phyloP scores from a whole-genome alignment of 495 filamentous ascomycete species.

The Neurospora tetrasperma region DNA sequence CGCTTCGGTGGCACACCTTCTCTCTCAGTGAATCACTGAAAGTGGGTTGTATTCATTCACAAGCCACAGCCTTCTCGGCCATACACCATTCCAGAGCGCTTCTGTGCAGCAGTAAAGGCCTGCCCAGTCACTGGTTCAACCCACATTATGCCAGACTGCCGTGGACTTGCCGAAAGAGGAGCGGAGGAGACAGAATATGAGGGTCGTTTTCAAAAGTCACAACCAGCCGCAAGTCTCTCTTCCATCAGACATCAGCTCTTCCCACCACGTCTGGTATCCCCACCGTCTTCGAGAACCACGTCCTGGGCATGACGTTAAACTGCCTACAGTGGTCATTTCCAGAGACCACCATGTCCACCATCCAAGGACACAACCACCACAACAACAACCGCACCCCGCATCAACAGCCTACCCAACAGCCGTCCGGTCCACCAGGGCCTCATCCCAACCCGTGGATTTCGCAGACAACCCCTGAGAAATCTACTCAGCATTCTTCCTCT shows the following conservation, averaged over 20 bases:
- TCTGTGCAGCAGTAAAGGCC: too few species aligned
- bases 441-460: not conserved
- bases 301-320: not conserved
- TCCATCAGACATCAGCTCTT: not conserved
- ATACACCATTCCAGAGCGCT: too few species aligned
- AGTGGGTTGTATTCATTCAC: too few species aligned
- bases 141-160: not conserved
- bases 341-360: not conserved
- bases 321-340: not conserved
- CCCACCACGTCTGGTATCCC: not conserved
- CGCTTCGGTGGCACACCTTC: too few species aligned
- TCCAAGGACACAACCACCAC: not conserved
- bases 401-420: not conserved
- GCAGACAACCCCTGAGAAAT: not conserved
- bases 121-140: too few species aligned
- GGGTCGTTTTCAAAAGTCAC: not conserved
- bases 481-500: not conserved
- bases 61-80: too few species aligned
- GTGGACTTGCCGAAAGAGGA: not conserved
- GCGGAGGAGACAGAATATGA: not conserved
- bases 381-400: not conserved
- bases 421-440: not conserved
- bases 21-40: too few species aligned
- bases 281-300: not conserved
- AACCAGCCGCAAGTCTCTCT: not conserved